A percentile compares a stretch with the other conserved stretches of the same genome.
These are phyloP conservation scores for Coniochaeta pulveracea DNA, from an alignment of 2,329 filamentous ascomycete species.

Conservation along the genomic window DNA sequence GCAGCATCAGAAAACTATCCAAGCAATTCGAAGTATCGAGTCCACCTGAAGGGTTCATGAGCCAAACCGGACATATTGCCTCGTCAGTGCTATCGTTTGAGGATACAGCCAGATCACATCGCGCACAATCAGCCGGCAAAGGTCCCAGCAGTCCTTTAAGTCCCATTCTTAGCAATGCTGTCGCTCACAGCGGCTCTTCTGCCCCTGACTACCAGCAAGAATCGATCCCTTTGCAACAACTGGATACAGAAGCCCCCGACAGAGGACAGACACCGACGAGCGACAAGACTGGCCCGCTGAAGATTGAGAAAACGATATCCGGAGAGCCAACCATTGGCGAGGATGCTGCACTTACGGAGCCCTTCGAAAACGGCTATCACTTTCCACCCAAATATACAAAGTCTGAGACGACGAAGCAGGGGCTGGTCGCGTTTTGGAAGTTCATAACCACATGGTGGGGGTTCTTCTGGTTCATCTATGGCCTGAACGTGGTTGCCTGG, in stretches of 20 bases:
- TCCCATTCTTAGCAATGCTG: no score
- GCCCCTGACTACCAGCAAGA: not conserved
- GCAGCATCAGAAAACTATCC: slow-evolving; percentile 8
- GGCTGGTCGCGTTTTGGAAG: slow-evolving; percentile 51
- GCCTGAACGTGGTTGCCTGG: slow-evolving; percentile 77
- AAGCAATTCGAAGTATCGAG: slow-evolving; percentile 31
- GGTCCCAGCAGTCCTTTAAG: not conserved
- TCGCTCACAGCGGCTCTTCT: no score
- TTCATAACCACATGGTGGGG: slow-evolving; percentile 68
- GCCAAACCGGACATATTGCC: slow-evolving; percentile 33
- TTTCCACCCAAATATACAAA: slow-evolving; percentile 51
- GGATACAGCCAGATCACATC: not conserved
- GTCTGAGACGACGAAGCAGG: slow-evolving; percentile 45
- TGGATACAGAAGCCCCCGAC: no score
- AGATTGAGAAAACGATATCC: slow-evolving; percentile 11
- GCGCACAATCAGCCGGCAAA: not conserved
- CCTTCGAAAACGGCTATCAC: slow-evolving; percentile 54
- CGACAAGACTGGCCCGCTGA: no score
- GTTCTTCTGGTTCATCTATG: slow-evolving; percentile 68
- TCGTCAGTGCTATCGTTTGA: slow-evolving; percentile 21
- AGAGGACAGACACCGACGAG: no score
- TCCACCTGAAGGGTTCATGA: slow-evolving; percentile 33
- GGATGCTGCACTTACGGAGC: slow-evolving; percentile 18
- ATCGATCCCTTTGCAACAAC: no score
- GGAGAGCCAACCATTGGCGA: slow-evolving; percentile 14